A percentile compares a stretch with the other conserved stretches of the same genome.
These are phyloP conservation scores for Hygrocybe coccinea DNA, from an alignment of 768 basidiomycete species.

Conservation along the genomic window DNA sequence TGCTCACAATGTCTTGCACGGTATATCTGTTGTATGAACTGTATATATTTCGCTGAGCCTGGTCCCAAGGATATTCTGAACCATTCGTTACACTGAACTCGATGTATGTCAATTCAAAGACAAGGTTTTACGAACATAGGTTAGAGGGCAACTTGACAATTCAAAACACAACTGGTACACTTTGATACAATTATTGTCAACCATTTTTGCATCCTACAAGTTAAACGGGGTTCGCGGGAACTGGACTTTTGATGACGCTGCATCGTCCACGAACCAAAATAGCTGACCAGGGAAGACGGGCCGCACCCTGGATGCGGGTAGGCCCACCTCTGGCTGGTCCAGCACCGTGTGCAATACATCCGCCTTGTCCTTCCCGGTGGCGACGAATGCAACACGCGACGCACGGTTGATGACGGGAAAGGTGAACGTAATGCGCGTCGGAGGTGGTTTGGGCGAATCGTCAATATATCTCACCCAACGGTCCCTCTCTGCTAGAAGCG, in stretches of 20 bases:
- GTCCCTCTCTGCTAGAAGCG: conserved; percentile 76
- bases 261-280: conserved; percentile 93
- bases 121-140: too few relatives aligned
- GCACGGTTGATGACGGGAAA: conserved; percentile 89
- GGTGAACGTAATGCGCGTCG: conserved; percentile 87
- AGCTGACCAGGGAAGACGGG: conserved; percentile 77
- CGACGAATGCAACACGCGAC: conserved; percentile 83
- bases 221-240: conserved; percentile 57
- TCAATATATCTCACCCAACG: conserved; percentile 93
- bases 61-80: too few relatives aligned
- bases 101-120: too few relatives aligned
- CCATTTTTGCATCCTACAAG: conserved; percentile 32
- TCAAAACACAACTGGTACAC: too few relatives aligned
- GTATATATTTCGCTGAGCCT: too few relatives aligned
- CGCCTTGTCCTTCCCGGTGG: conserved; percentile 75
- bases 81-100: too few relatives aligned
- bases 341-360: conserved; percentile 69
- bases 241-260: conserved; percentile 60
- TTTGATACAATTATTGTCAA: not conserved
- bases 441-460: conserved; percentile 92
- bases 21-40: too few relatives aligned
- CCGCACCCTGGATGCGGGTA: conserved; percentile 80
- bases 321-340: conserved; percentile 70
- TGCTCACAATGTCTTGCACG: not conserved
- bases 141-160: too few relatives aligned